These are phyloP conservation scores for Trichosporon faecale DNA, from an alignment of 1,284 basidiomycete species.

Conservation along the genomic window DNA sequence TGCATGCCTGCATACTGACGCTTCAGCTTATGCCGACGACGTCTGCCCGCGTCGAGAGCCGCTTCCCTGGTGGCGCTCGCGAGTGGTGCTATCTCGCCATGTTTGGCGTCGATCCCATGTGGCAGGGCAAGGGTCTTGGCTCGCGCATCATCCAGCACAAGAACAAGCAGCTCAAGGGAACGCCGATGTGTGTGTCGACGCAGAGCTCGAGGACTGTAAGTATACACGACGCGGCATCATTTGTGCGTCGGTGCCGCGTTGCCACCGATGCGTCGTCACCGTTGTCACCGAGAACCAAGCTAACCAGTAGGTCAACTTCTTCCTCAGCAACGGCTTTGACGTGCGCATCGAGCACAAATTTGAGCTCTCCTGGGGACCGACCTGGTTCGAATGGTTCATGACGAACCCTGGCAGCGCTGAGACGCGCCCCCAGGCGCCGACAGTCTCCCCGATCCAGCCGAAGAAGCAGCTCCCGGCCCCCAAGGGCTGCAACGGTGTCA, in stretches of 20 bases:
- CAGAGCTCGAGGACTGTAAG: slow-evolving; percentile 7
- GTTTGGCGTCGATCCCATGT: slow-evolving; percentile 13
- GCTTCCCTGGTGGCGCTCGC: neutral
- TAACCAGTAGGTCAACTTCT: slow-evolving; percentile 15
- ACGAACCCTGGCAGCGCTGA: slow-evolving; percentile 3
- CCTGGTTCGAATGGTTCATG: slow-evolving; percentile 10
- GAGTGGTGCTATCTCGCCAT: slow-evolving; percentile 14
- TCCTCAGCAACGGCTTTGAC: slow-evolving; percentile 12
- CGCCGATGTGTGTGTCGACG: slow-evolving; percentile 11
- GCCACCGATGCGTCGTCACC: neutral
- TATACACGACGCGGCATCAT: neutral
- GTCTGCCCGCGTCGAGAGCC: slow-evolving; percentile 6
- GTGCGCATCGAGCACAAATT: slow-evolving; percentile 9
- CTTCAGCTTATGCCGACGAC: neutral
- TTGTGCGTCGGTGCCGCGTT: neutral
- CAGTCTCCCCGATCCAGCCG: neutral
- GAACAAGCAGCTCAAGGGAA: neutral
- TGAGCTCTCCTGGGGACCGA: slow-evolving; percentile 7
- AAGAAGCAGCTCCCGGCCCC: neutral
- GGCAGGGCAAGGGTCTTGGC: slow-evolving; percentile 16
- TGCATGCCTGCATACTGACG: neutral
- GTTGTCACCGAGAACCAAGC: neutral
- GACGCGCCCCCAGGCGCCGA: neutral
- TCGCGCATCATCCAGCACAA: slow-evolving; percentile 5
- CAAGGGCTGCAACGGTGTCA: neutral